Evolutionary conservation across 768 basidiomycete genomes (phyloP), one percentile per base, ranked within the genome.

Genomic region (Paxillus involutus): DNA sequence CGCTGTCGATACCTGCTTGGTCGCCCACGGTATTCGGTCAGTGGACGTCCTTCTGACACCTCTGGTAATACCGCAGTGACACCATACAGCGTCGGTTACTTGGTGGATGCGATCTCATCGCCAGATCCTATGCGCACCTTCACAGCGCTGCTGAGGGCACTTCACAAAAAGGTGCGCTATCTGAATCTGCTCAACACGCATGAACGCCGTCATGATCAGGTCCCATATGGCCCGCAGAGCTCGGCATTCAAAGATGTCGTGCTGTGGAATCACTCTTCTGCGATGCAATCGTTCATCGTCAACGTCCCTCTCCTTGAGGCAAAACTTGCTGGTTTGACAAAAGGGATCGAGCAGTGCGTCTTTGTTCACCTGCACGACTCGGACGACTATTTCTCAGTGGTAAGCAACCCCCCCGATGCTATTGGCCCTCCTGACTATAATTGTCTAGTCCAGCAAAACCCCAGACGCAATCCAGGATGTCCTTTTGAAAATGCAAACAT

Each of bases 251-350:
- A 61, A 10, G 51, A 67, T 36, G 66, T 86, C 29, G 52, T 74
- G 33, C 73, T 82, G 57, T 54, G 83, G 43, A 74, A 78, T 44
- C 82, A 85, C 26, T 54, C 74, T 11, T 47, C 59, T 32, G 75
- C 79, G 4, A 68, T 72, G 13, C 84, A 86, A 59, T 78, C 80
- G 2, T 84, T 86, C 64, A 73, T 86, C 53, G 74, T 84, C 30
- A 83, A 85, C 42, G 44, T 51, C 6, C 56, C 58, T 1, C 61
- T 66, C 21, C 13, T 70, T 33, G 45, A 35, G 11, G 46, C 51
- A 2, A 59, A 46, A 45, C 32, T 66, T 19, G 1, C 44, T 4
- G 44, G 51, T 3, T 17, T 62, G 36, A 53, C 55, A 35, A 29
- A 12, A 14, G 46, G 51, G 2, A 8, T 36, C 9, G 30, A 24